phyloP scores from a whole-genome alignment of 176 grass and related monocot genomes.

The Luzula sylvatica region DNA sequence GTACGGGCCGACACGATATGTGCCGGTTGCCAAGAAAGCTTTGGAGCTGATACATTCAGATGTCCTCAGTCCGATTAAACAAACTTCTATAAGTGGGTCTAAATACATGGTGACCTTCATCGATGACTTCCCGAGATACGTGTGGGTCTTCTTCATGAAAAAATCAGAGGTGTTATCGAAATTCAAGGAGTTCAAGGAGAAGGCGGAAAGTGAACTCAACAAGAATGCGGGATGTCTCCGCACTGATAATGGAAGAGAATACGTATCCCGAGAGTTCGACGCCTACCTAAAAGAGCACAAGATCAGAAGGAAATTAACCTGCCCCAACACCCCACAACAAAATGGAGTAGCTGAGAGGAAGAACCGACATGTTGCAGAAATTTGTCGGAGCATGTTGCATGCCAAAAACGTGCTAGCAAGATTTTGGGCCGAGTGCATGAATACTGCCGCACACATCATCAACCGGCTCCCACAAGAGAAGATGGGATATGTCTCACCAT shows the following conservation, averaged over 20 bases:
- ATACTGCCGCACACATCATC: background rate
- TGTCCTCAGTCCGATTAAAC: conserved; percentile 25
- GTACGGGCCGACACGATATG: too few relatives aligned
- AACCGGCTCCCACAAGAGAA: background rate
- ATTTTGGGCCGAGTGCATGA: conserved; percentile 22
- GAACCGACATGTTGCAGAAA: conserved; percentile 2
- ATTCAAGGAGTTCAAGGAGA: conserved; percentile 10
- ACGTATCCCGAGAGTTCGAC: conserved; percentile 10
- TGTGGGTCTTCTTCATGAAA: too few relatives aligned
- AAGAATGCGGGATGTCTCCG: background rate
- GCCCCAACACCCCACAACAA: conserved; percentile 13
- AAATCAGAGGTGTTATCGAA: conserved; percentile 8
- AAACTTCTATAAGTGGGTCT: too few relatives aligned
- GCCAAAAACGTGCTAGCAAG: background rate
- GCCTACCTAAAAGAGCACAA: background rate
- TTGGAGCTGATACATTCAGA: conserved; percentile 17
- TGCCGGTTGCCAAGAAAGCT: background rate
- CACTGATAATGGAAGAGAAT: conserved; percentile 5
- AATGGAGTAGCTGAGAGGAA: conserved; percentile 10
- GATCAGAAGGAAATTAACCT: conserved; percentile 15
- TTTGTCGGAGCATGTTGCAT: conserved; percentile 12
- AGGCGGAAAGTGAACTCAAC: background rate
- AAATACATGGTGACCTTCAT: too few relatives aligned
- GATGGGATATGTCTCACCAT: conserved; percentile 2
- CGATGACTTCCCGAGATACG: too few relatives aligned